These are phyloP conservation scores for Saccharomycopsis guyanensis DNA, from an alignment of 805 yeast species.

Conservation along the genomic window DNA sequence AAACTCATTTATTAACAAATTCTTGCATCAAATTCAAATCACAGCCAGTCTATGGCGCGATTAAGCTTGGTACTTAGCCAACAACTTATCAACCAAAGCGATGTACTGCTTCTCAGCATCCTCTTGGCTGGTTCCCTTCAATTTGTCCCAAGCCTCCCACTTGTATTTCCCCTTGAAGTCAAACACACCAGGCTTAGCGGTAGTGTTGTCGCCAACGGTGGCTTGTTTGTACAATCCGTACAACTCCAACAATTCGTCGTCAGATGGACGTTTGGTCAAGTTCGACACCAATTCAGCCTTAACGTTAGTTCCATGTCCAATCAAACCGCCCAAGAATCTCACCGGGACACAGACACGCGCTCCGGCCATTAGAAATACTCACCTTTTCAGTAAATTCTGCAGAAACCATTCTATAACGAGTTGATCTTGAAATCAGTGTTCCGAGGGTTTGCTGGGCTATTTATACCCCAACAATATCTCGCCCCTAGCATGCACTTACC, in stretches of 20 bases:
- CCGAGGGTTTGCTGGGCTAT: background rate
- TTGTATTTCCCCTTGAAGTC: slow-evolving; percentile 94
- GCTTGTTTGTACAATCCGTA: slow-evolving; percentile 97
- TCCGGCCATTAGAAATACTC: no score
- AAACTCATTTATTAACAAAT: no score
- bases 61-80: slow-evolving; percentile 39
- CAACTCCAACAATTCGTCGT: slow-evolving; percentile 78
- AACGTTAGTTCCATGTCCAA: slow-evolving; percentile 1
- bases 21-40: no score
- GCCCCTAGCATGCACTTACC: background rate
- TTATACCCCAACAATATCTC: background rate
- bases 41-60: background rate
- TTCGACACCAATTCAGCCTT: slow-evolving; percentile 79
- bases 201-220: slow-evolving; percentile 87
- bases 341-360: no score
- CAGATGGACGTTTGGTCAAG: slow-evolving; percentile 69
- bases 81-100: slow-evolving; percentile 55
- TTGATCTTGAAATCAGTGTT: background rate
- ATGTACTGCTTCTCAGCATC: slow-evolving; percentile 86
- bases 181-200: slow-evolving; percentile 84
- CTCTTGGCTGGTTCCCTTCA: slow-evolving; percentile 78
- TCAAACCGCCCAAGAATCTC: no score
- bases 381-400: slow-evolving; percentile 19
- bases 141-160: slow-evolving; percentile 94
- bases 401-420: slow-evolving; percentile 18